These are phyloP conservation scores for Dalechampia spathulata DNA, from an alignment of 441 rosid genomes.

Conservation along the genomic window DNA sequence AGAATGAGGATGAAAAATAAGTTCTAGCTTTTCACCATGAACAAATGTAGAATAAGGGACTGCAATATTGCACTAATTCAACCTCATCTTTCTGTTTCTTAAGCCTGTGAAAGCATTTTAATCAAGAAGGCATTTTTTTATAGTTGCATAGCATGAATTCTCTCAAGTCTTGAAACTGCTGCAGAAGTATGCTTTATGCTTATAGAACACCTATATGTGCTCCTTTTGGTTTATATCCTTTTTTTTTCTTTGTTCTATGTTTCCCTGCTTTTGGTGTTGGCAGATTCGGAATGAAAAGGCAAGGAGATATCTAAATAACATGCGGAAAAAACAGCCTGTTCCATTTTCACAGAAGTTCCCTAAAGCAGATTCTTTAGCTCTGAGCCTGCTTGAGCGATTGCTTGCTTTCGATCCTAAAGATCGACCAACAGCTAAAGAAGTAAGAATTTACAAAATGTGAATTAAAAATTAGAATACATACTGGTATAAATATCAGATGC, in stretches of 20 bases:
- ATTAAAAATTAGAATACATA: not conserved
- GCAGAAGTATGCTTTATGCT: not conserved
- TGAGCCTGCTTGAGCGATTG: conserved; percentile 61
- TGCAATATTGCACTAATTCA: too few relatives aligned
- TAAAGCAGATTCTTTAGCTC: conserved; percentile 77
- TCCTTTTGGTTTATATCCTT: conserved; percentile 9
- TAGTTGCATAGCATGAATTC: not conserved
- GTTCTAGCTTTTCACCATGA: too few relatives aligned
- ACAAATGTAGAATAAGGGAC: too few relatives aligned
- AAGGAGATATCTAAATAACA: conserved; percentile 89
- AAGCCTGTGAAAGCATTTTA: too few relatives aligned
- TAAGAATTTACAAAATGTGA: conserved; percentile 11
- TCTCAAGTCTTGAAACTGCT: conserved; percentile 4
- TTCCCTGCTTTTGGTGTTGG: conserved; percentile 13
- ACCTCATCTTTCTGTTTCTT: too few relatives aligned
- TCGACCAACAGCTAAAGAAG: conserved; percentile 92
- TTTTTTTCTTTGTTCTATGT: not conserved
- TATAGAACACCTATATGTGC: too few relatives aligned
- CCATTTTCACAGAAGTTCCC: conserved; percentile 85
- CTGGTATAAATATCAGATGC: not conserved
- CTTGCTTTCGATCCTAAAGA: conserved; percentile 99
- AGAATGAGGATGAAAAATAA: too few relatives aligned
- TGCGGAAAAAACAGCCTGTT: conserved; percentile 83
- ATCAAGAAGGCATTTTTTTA: too few relatives aligned
- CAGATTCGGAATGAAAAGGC: conserved; percentile 99